Evolutionary conservation across 1,284 basidiomycete genomes (phyloP), one percentile per base, ranked within the genome.

Genomic region (Thelephora terrestris): DNA sequence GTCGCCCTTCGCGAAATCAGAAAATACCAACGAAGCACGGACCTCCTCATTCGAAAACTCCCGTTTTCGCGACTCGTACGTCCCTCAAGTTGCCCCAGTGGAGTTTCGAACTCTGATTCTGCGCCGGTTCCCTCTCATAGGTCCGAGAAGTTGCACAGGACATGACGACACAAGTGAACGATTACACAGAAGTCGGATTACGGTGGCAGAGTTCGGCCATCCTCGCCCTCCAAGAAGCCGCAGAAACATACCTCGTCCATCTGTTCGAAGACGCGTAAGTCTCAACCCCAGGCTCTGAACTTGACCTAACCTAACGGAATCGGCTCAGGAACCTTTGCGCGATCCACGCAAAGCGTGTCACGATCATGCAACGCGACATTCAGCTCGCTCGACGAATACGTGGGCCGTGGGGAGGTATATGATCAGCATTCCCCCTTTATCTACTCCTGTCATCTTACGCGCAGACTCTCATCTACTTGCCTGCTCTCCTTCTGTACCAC

Each of bases 331-430:
- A 97, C 65, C 69, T 97, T 42, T 96, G 93, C 62, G 94, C 96
- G 4, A 90, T 99, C 54, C 96, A 99, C 64, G 95, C 96, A 24
- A 97, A 96, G 68, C 86, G 95, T 60, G 96, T 99, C 12, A 99
- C 96, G 6, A 87, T 99, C 60, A 97, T 97, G 94, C 90, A 92
- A 54, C 79, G 88, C 55, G 96, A 99, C 63, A 95, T 99, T 55
- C 92, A 96, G 57, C 83, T 99, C 40, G 95, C 95, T 23, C 78
- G 95, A 49, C 80, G 95, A 55, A 91, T 99, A 71, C 81, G 95
- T 50, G 95, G 95, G 2, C 78, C 79, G 40, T 89, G 85, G 82
- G 79, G 77, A 47, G 71, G 58, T 23, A 57, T 62, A 57, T 60
- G 57, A 37, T 63, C 50, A 56, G 47, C 10, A 2, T 32, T 47